phyloP scores from a whole-genome alignment of 2,329 filamentous ascomycete genomes.

The Sporothrix humicola region DNA sequence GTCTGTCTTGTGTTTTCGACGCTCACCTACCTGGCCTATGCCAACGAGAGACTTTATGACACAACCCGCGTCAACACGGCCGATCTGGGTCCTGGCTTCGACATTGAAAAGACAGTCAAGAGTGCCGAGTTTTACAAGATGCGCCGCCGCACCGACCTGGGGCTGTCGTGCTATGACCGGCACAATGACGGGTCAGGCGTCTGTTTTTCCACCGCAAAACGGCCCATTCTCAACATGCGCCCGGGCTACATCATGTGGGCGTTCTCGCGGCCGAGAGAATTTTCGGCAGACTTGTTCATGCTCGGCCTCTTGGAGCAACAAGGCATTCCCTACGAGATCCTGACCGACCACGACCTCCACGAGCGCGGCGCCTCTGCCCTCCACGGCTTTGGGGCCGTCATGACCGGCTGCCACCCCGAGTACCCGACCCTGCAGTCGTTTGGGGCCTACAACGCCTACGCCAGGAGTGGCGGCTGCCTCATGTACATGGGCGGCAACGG shows the following conservation, averaged over 20 bases:
- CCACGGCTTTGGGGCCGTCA: conserved; percentile 40
- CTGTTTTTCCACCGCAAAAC: conserved; percentile 43
- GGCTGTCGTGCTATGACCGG: conserved; percentile 48
- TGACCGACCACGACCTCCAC: conserved; percentile 49
- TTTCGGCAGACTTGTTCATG: conserved; percentile 45
- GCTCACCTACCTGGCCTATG: conserved; percentile 33
- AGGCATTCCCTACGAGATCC: conserved; percentile 44
- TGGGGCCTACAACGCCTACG: conserved; percentile 43
- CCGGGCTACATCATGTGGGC: conserved; percentile 20
- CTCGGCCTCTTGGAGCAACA: conserved; percentile 45
- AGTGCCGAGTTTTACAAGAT: conserved; percentile 27
- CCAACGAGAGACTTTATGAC: conserved; percentile 34
- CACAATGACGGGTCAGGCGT: conserved; percentile 47
- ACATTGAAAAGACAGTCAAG: conserved; percentile 1
- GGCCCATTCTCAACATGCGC: conserved; percentile 15
- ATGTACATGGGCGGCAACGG: conserved; percentile 50
- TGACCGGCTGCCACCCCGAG: conserved; percentile 46
- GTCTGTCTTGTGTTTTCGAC: conserved; percentile 28
- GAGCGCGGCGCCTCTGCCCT: conserved; percentile 38
- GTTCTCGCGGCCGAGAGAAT: not conserved
- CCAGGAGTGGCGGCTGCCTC: conserved; percentile 44
- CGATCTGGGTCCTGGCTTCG: not conserved
- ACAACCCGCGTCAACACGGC: not conserved
- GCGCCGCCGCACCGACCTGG: conserved; percentile 42
- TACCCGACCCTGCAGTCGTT: conserved; percentile 44